phyloP scores from a whole-genome alignment of 2,329 filamentous ascomycete species.

The Fusarium robinianum region DNA sequence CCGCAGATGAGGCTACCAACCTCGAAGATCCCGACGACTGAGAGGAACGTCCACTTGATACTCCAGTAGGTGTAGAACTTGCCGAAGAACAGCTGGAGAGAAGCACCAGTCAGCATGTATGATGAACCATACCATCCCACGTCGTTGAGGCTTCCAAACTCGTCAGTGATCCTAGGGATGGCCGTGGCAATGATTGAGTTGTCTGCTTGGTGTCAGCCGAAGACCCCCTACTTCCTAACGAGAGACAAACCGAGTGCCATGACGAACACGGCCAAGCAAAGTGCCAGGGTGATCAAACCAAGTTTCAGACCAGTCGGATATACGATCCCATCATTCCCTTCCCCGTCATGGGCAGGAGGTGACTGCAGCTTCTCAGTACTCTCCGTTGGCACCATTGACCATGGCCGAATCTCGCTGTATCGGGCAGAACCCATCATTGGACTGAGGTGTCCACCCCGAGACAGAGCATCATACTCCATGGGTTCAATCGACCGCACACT shows the following conservation, averaged over 20 bases:
- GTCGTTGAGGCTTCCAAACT: conserved; percentile 50
- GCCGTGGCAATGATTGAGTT: conserved; percentile 51
- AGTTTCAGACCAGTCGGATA: conserved; percentile 36
- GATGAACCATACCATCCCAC: conserved; percentile 56
- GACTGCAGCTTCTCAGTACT: conserved; percentile 38
- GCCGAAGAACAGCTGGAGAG: conserved; percentile 47
- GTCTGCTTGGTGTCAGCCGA: conserved; percentile 32
- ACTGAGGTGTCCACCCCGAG: conserved; percentile 14
- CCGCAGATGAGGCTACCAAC: conserved; percentile 50
- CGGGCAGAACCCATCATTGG: conserved; percentile 33
- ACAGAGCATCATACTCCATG: conserved; percentile 19
- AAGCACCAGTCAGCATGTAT: conserved; percentile 48
- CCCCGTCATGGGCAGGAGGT: not conserved
- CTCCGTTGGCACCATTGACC: conserved; percentile 26
- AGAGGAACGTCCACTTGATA: conserved; percentile 48
- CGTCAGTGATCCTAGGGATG: conserved; percentile 49
- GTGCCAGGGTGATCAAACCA: conserved; percentile 43
- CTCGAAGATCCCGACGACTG: conserved; percentile 48
- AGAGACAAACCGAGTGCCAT: conserved; percentile 44
- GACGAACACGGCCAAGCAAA: conserved; percentile 47
- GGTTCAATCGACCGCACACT: conserved; percentile 28
- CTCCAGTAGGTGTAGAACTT: conserved; percentile 52
- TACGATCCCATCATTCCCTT: conserved; percentile 13
- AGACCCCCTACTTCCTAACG: too few species aligned
- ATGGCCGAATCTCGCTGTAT: conserved; percentile 27